These are phyloP conservation scores for Thamnidium elegans DNA, from an alignment of 192 early-diverging fungal genomes.

Conservation along the genomic window DNA sequence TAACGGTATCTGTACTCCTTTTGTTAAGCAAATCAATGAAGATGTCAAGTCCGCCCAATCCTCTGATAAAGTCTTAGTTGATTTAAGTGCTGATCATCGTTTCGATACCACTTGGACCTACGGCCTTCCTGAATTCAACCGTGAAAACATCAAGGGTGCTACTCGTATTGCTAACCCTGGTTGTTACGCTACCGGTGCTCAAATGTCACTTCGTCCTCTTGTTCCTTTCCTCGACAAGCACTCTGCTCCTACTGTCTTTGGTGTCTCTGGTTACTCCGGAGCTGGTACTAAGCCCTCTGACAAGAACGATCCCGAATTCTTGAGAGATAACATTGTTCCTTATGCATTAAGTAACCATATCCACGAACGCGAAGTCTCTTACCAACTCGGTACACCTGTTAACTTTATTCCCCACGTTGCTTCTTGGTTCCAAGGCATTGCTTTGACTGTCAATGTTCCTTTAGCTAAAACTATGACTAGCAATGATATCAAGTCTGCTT, in stretches of 20 bases:
- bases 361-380: constrained; percentile 90
- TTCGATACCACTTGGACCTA: constrained; percentile 88
- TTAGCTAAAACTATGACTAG: constrained; percentile 70
- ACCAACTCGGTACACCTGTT: constrained; percentile 64
- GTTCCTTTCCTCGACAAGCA: constrained; percentile 56
- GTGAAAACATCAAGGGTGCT: constrained; percentile 58
- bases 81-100: constrained; percentile 92
- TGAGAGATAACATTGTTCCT: constrained; percentile 88
- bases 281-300: constrained; percentile 96
- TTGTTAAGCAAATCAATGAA: constrained; percentile 75
- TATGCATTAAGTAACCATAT: constrained; percentile 94
- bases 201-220: constrained; percentile 85
- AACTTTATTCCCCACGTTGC: constrained; percentile 92
- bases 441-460: constrained; percentile 86
- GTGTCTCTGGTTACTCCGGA: constrained; percentile 97
- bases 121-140: constrained; percentile 83
- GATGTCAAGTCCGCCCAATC: constrained; percentile 48
- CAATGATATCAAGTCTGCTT: constrained; percentile 70
- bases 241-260: constrained; percentile 79
- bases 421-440: constrained; percentile 91
- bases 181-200: constrained; percentile 97
- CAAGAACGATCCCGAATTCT: constrained; percentile 88
- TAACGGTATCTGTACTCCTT: constrained; percentile 91
- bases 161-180: constrained; percentile 92
- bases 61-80: constrained; percentile 70